These are phyloP conservation scores for Fusarium abutilonis DNA, from an alignment of 2,329 filamentous ascomycete species.

Conservation along the genomic window DNA sequence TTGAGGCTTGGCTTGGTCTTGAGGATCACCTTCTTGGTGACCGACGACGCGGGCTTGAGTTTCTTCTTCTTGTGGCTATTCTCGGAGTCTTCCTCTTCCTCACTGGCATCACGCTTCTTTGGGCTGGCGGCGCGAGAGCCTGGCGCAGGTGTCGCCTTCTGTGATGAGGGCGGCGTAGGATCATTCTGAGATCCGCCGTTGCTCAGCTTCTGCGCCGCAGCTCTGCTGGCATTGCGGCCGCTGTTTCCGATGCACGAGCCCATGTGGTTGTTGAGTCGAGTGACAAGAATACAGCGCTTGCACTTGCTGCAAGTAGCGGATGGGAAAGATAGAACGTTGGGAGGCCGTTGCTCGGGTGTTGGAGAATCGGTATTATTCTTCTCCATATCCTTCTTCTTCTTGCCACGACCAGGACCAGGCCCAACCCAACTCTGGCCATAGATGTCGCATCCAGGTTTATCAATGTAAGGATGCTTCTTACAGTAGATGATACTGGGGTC, in stretches of 20 bases:
- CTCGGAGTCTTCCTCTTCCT: conserved; percentile 65
- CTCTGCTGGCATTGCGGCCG: conserved; percentile 69
- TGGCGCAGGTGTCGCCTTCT: conserved; percentile 69
- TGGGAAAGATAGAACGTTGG: conserved; percentile 71
- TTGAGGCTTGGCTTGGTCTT: conserved; percentile 63
- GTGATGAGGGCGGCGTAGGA: conserved; percentile 68
- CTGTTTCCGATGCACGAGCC: conserved; percentile 74
- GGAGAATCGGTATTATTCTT: conserved; percentile 64
- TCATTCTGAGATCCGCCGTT: conserved; percentile 66
- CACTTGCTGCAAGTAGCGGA: conserved; percentile 74
- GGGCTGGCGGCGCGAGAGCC: conserved; percentile 64
- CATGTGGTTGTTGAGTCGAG: conserved; percentile 74
- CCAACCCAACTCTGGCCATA: conserved; percentile 85
- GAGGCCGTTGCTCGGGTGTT: conserved; percentile 64
- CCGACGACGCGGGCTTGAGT: conserved; percentile 55
- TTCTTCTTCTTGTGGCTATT: conserved; percentile 67
- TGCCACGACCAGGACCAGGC: conserved; percentile 74
- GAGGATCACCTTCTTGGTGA: conserved; percentile 64
- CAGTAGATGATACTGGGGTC: conserved; percentile 78
- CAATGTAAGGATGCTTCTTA: conserved; percentile 80
- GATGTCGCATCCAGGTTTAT: conserved; percentile 80
- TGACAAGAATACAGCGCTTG: conserved; percentile 72
- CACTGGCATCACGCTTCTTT: conserved; percentile 66
- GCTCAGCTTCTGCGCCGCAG: conserved; percentile 70
- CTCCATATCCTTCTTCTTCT: conserved; percentile 82